These are phyloP conservation scores for Annulohypoxylon stygium DNA, from an alignment of 495 filamentous ascomycete species.

Conservation along the genomic window DNA sequence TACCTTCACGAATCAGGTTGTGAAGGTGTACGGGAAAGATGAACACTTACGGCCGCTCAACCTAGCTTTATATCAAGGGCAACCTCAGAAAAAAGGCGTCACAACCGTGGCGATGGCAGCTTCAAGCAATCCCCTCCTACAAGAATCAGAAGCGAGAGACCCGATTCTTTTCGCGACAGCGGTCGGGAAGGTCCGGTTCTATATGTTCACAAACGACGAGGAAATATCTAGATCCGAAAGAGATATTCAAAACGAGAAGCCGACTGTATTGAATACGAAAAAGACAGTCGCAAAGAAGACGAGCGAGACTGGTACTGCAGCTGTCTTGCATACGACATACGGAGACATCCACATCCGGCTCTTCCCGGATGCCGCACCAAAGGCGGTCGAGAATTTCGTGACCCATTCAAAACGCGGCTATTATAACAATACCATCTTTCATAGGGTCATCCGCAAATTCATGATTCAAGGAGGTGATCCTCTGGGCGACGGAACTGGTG, in stretches of 20 bases:
- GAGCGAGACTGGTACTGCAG: slow-evolving; percentile 78
- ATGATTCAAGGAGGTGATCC: slow-evolving; percentile 98
- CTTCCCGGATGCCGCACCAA: slow-evolving; percentile 92
- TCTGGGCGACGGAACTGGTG: slow-evolving; percentile 93
- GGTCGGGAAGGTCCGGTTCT: slow-evolving; percentile 91
- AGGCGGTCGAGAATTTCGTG: slow-evolving; percentile 98
- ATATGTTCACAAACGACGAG: slow-evolving; percentile 95
- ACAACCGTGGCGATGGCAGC: slow-evolving; percentile 99
- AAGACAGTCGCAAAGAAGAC: slow-evolving; percentile 67
- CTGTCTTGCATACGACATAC: slow-evolving; percentile 90
- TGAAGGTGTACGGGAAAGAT: slow-evolving; percentile 88
- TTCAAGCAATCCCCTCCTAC: slow-evolving; percentile 89
- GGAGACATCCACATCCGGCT: slow-evolving; percentile 96
- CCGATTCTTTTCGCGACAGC: slow-evolving; percentile 89
- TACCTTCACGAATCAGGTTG: slow-evolving; percentile 89
- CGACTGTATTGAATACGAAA: slow-evolving; percentile 65
- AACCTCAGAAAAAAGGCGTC: slow-evolving; percentile 89
- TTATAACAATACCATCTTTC: slow-evolving; percentile 98
- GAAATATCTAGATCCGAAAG: slow-evolving; percentile 86
- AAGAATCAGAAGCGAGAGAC: slow-evolving; percentile 92
- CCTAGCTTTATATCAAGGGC: slow-evolving; percentile 93
- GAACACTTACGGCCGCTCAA: slow-evolving; percentile 87
- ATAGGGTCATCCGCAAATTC: slow-evolving; percentile 96
- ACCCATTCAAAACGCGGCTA: slow-evolving; percentile 89
- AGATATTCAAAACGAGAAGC: slow-evolving; percentile 96